These are phyloP conservation scores for Hylodesmum podocarpum DNA, from an alignment of 306 rosid species.

Conservation along the genomic window DNA sequence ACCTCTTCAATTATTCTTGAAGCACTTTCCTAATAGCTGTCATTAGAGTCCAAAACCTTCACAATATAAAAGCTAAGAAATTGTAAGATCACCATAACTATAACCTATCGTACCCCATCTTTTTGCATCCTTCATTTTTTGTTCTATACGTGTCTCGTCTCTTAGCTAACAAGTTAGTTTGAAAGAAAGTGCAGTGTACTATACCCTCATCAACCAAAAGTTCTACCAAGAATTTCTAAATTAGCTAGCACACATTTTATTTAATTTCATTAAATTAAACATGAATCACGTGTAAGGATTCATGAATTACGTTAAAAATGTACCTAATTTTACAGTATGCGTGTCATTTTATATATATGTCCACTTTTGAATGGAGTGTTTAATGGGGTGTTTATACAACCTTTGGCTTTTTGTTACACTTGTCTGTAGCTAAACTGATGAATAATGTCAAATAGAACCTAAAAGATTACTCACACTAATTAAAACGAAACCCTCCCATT, in stretches of 20 bases:
- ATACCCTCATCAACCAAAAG: background rate
- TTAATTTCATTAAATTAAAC: background rate
- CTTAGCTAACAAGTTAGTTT: background rate
- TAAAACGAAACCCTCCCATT: background rate
- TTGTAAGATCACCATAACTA: background rate
- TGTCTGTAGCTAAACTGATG: background rate
- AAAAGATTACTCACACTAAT: background rate
- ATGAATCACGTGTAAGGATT: background rate
- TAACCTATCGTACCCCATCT: background rate
- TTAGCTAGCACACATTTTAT: too few relatives aligned
- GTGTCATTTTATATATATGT: background rate
- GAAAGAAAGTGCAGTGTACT: background rate
- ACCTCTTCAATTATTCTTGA: background rate
- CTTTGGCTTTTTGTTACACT: slow-evolving; percentile 1
- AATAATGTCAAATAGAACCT: slow-evolving; percentile 7
- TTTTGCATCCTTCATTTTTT: background rate
- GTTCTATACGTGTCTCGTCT: background rate
- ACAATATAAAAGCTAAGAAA: background rate
- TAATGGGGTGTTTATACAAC: background rate
- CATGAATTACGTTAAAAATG: background rate
- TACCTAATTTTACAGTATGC: background rate
- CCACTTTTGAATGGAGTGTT: background rate
- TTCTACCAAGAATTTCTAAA: background rate
- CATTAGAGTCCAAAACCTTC: background rate
- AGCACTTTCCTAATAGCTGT: slow-evolving; percentile 1